A percentile compares a stretch with the other conserved stretches of the same genome.
These are phyloP conservation scores for Colletotrichum sublineola DNA, from an alignment of 2,329 filamentous ascomycete genomes.

Conservation along the genomic window DNA sequence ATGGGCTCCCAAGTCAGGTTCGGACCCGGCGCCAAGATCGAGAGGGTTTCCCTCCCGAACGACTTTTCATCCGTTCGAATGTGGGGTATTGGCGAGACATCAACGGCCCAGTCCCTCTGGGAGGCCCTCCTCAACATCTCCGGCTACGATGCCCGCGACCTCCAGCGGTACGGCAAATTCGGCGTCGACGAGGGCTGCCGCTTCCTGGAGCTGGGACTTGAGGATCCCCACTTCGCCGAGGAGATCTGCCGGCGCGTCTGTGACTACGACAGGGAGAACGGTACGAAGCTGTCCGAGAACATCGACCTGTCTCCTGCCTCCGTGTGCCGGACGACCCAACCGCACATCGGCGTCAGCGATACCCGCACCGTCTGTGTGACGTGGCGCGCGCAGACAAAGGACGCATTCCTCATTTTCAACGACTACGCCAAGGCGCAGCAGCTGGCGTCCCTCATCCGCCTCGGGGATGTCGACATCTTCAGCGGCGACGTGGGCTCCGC, in stretches of 20 bases:
- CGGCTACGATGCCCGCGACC: neutral
- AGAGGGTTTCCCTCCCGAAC: neutral
- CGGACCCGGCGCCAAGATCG: neutral
- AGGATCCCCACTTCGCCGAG: neutral
- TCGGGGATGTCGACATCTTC: too few relatives aligned
- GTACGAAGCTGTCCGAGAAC: neutral
- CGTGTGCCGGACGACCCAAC: neutral
- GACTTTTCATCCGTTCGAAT: neutral
- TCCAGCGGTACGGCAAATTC: neutral
- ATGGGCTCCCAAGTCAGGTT: neutral
- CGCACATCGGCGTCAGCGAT: neutral
- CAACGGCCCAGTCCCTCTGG: neutral
- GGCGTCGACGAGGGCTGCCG: neutral
- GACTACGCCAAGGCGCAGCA: neutral
- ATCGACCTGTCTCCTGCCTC: neutral
- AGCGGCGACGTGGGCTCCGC: neutral
- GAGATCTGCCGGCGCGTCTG: neutral
- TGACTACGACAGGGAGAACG: accelerated
- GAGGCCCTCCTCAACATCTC: neutral
- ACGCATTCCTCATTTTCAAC: neutral
- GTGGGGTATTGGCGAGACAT: accelerated
- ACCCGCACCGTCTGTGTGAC: neutral
- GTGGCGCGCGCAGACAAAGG: neutral
- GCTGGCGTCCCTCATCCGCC: neutral
- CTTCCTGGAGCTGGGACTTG: neutral